Conservation (phyloP, 352 stramenopile genomes). For the Phytophthora podocarpi region DNA sequence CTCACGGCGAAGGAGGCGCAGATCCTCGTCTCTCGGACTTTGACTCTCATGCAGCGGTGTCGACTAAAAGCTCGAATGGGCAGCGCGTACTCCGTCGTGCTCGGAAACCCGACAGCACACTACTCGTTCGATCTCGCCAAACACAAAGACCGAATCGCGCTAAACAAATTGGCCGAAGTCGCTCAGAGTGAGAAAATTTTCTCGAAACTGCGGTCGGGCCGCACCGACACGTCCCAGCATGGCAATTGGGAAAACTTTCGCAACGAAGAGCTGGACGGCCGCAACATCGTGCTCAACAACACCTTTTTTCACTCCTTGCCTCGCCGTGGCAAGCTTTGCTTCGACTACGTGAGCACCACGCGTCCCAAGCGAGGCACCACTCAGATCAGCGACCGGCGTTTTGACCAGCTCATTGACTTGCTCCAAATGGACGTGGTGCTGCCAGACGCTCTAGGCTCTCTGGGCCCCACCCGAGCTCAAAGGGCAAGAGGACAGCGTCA, state of each 20-base stretch:
- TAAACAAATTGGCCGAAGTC: slow-evolving; percentile 84
- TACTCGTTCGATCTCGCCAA: slow-evolving; percentile 84
- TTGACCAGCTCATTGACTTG: slow-evolving; percentile 74
- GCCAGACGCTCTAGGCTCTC: slow-evolving; percentile 18
- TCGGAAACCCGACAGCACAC: slow-evolving; percentile 84
- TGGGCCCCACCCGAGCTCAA: slow-evolving; percentile 26
- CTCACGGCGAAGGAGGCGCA: slow-evolving; percentile 79
- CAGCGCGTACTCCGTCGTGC: slow-evolving; percentile 80
- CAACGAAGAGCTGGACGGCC: slow-evolving; percentile 87
- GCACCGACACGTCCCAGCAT: slow-evolving; percentile 85
- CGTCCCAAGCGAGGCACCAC: slow-evolving; percentile 63
- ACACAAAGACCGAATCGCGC: slow-evolving; percentile 72
- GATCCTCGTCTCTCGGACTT: slow-evolving; percentile 63
- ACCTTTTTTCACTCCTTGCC: slow-evolving; percentile 84
- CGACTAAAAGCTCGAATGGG: slow-evolving; percentile 84
- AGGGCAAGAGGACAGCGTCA: slow-evolving; percentile 11
- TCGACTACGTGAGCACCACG: slow-evolving; percentile 91
- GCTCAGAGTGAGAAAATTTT: slow-evolving; percentile 86
- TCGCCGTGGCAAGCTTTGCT: slow-evolving; percentile 73
- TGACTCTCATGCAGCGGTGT: slow-evolving; percentile 74
- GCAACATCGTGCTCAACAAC: slow-evolving; percentile 70
- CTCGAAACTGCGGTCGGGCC: slow-evolving; percentile 54
- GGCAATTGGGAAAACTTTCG: slow-evolving; percentile 93
- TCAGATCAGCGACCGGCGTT: slow-evolving; percentile 70
- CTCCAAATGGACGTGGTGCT: slow-evolving; percentile 54